phyloP scores from a whole-genome alignment of 225 moss, liverwort and hornwort genomes.

The Marchantia polymorpha region DNA sequence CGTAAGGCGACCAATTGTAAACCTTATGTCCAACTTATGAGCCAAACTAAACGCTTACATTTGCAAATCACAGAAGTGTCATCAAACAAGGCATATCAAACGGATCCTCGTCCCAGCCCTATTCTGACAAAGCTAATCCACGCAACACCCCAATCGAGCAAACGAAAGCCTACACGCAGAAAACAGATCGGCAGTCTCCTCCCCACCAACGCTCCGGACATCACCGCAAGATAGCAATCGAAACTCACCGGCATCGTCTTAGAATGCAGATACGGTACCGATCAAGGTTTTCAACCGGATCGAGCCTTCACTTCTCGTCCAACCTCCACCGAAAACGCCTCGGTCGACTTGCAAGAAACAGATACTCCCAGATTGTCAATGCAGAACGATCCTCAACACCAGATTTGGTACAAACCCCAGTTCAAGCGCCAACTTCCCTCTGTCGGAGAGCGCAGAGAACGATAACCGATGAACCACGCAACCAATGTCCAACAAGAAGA shows the following conservation, averaged over 20 bases:
- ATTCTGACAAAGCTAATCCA: neutral
- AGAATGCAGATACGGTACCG: neutral
- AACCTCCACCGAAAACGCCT: neutral
- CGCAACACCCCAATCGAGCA: neutral
- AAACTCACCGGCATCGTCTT: slow-evolving; percentile 16
- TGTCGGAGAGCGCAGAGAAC: neutral
- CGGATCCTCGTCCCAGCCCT: neutral
- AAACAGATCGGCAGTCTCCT: neutral
- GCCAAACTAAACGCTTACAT: neutral
- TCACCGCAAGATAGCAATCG: neutral
- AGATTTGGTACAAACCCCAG: too few relatives aligned
- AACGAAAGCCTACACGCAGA: neutral
- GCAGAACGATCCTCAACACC: neutral
- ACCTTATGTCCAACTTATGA: neutral
- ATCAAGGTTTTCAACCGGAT: slow-evolving; percentile 1
- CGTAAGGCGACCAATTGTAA: neutral
- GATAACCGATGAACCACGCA: neutral
- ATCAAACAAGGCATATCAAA: neutral
- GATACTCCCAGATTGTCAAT: neutral
- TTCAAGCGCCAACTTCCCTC: neutral
- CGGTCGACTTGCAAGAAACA: neutral
- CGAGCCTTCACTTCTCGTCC: neutral
- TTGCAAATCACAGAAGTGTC: neutral
- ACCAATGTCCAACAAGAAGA: neutral
- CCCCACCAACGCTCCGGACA: neutral